Evolutionary conservation across 805 yeast genomes (phyloP).

Genomic region (Saccharomycopsis vini): DNA sequence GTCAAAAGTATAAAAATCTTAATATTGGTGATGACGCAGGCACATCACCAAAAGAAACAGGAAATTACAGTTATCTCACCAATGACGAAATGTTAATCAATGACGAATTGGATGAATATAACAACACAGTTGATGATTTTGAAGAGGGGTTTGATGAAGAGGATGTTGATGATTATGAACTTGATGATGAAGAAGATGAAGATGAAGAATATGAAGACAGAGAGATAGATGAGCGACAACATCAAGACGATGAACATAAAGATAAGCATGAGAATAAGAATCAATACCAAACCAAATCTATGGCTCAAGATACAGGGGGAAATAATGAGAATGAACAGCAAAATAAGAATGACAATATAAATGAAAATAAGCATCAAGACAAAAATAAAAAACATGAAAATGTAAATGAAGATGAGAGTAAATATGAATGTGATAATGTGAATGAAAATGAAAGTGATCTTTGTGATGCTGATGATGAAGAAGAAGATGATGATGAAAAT

Average conservation of each 20-base stretch:
- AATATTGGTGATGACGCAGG: too few species aligned
- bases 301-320: too few species aligned
- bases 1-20: too few species aligned
- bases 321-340: constrained; percentile 34
- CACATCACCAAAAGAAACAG: too few species aligned
- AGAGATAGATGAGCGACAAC: constrained; percentile 23
- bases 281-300: too few species aligned
- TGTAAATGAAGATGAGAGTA: neutral
- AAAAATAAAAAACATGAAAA: constrained; percentile 19
- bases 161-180: constrained; percentile 24
- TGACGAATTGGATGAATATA: constrained; percentile 15
- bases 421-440: neutral
- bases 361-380: constrained; percentile 25
- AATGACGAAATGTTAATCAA: constrained; percentile 6
- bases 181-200: constrained; percentile 26
- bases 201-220: constrained; percentile 21
- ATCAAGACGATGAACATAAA: too few species aligned
- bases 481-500: neutral
- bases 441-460: neutral
- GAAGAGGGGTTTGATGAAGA: constrained; percentile 28
- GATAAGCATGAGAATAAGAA: too few species aligned
- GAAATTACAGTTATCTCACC: neutral
- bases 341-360: constrained; percentile 24
- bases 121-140: constrained; percentile 20
- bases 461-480: neutral